A percentile compares a stretch with the other conserved stretches of the same genome.
These are phyloP conservation scores for Fusarium sterilihyphosum DNA, from an alignment of 2,329 filamentous ascomycete species.

Conservation along the genomic window DNA sequence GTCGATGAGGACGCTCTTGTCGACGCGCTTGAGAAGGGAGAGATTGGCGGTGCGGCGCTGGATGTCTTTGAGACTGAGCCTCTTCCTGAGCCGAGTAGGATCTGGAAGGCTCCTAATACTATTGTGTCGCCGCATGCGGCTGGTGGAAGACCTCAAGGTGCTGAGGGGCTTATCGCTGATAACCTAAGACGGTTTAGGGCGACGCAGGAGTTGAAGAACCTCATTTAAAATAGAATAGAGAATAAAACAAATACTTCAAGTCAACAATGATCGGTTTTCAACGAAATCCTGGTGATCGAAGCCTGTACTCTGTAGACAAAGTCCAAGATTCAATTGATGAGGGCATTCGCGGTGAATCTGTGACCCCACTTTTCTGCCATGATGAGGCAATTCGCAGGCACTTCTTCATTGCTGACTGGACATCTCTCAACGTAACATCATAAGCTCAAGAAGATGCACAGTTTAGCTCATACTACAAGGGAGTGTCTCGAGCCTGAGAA, in stretches of 20 bases:
- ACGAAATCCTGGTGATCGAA: rapidly evolving
- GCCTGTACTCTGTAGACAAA: too few relatives aligned
- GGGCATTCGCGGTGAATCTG: not conserved
- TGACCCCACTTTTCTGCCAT: not conserved
- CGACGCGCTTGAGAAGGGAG: conserved; percentile 54
- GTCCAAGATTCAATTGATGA: not conserved
- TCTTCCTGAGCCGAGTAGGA: conserved; percentile 52
- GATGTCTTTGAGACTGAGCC: conserved; percentile 61
- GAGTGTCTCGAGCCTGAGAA: rapidly evolving
- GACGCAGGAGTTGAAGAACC: conserved; percentile 68
- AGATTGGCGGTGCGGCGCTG: conserved; percentile 60
- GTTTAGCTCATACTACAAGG: rapidly evolving
- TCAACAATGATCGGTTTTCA: rapidly evolving
- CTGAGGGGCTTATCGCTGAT: conserved; percentile 67
- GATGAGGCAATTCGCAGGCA: not conserved
- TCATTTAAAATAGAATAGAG: conserved; percentile 29
- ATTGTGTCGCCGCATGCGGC: conserved; percentile 68
- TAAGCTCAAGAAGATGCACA: rapidly evolving
- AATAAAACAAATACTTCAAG: not conserved
- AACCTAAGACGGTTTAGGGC: conserved; percentile 70
- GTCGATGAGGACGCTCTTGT: conserved; percentile 61
- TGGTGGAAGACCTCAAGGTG: conserved; percentile 68
- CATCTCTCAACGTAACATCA: rapidly evolving
- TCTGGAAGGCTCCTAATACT: conserved; percentile 63
- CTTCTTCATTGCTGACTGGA: rapidly evolving